Evolutionary conservation across 257 asterid genomes (phyloP).

Genomic region (Ophiorrhiza pumila): DNA sequence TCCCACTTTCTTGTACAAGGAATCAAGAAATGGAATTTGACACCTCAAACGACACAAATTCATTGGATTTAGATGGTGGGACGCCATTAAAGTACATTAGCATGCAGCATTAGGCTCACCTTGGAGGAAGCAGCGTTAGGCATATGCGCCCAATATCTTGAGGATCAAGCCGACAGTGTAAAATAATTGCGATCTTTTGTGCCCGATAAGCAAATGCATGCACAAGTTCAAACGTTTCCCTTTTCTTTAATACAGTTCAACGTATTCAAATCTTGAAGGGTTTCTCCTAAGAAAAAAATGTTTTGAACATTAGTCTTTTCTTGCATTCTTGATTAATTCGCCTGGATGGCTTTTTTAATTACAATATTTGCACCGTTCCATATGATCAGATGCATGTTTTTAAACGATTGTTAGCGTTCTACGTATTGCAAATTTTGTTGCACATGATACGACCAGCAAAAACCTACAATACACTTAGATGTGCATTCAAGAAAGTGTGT

Average conservation of each 20-base stretch:
- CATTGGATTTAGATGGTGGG: background rate
- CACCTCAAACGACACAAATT: background rate
- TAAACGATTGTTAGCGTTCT: too few species aligned
- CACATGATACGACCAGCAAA: too few species aligned
- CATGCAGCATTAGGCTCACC: background rate
- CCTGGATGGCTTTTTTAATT: too few species aligned
- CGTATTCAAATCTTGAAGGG: background rate
- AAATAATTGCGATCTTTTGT: background rate
- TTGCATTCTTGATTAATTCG: too few species aligned
- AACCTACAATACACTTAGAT: too few species aligned
- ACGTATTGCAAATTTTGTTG: too few species aligned
- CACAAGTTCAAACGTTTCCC: background rate
- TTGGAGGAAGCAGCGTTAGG: background rate
- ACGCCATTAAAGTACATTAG: background rate
- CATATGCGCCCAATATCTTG: background rate
- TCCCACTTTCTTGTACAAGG: background rate
- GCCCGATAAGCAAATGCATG: slow-evolving; percentile 5
- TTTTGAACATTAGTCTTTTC: background rate
- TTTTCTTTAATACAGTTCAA: background rate
- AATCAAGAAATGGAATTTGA: background rate
- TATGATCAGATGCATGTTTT: too few species aligned
- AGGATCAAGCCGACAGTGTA: slow-evolving; percentile 7
- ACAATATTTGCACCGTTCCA: too few species aligned
- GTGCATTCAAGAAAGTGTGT: too few species aligned
- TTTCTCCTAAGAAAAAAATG: background rate